Base-by-base conservation (phyloP, 2,329 filamentous ascomycete genomes). In the Fusarium papillatum region DNA sequence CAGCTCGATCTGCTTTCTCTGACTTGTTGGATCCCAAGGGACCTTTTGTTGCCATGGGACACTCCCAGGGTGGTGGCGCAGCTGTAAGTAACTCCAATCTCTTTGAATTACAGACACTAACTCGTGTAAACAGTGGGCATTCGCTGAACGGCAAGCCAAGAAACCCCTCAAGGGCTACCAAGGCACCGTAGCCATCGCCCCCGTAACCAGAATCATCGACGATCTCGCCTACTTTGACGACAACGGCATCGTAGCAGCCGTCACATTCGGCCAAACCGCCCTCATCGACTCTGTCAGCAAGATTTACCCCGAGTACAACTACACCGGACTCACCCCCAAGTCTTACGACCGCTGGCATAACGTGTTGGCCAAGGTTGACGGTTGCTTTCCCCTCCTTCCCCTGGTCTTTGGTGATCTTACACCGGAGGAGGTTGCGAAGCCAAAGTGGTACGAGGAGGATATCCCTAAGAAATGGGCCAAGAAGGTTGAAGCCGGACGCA, bases 271-370 rank as follows among this genome's bases (percentile, higher is more conserved):
- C 0, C 72, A 74, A 24, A 36, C 50, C 0, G 67, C 71, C 1
- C 36, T 71, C 2, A 64, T 74, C 26, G 70, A 73, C 24, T 73
- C 70, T 6, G 65, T 74, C 53, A 67, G 71, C 19, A 70, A 74
- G 31, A 43, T 69, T 9, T 72, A 69, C 9, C 73, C 73, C 6
- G 41, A 59, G 5, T 75, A 74, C 64, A 75, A 75, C 48, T 72
- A 74, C 22, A 66, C 50, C 2, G 72, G 73, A 3, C 22, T 75
- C 7, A 69, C 72, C 4, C 6, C 64, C 7, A 72, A 61, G 3
- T 64, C 64, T 11, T 73, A 71, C 24, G 72, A 75, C 19, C 71
- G 72, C 31, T 75, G 71, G 71, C 67, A 68, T n/a, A 75, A 75
- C 14, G 63, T 75, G 1, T 26, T 73, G 16, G 57, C 71, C 22